phyloP scores from a whole-genome alignment of 2,329 filamentous ascomycete genomes.

The Acrodontium crateriforme region DNA sequence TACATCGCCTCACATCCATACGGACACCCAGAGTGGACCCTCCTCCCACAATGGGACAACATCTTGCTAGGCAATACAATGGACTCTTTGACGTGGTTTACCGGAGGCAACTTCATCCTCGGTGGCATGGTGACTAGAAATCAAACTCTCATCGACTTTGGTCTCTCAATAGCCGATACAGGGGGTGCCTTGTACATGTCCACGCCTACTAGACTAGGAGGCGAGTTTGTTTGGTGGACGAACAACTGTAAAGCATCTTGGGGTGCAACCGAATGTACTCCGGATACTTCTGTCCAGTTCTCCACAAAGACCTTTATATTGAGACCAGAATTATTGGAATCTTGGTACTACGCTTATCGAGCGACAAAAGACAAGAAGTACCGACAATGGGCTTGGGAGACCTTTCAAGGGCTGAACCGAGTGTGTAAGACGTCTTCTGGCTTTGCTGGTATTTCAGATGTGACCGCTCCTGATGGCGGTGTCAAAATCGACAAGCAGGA shows the following conservation, averaged over 20 bases:
- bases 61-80: constrained; percentile 9
- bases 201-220: constrained; percentile 16
- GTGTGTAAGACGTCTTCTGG: constrained; percentile 13
- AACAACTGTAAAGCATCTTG: constrained; percentile 6
- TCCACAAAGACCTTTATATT: constrained; percentile 9
- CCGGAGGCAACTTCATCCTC: constrained; percentile 22
- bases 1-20: constrained; percentile 17
- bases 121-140: constrained; percentile 17
- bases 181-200: constrained; percentile 11
- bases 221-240: constrained; percentile 16
- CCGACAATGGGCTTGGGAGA: constrained; percentile 14
- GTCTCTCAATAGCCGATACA: constrained; percentile 17
- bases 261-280: constrained; percentile 4
- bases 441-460: constrained; percentile 14
- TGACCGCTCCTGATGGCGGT: constrained; percentile 10
- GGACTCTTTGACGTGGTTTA: constrained; percentile 20
- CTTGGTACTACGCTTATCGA: constrained; percentile 21
- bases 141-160: constrained; percentile 16
- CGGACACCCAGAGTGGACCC: constrained; percentile 18
- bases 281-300: constrained; percentile 7
- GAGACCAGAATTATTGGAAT: constrained; percentile 19
- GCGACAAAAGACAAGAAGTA: constrained; percentile 19
- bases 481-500: constrained; percentile 10
- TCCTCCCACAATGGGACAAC: constrained; percentile 16
- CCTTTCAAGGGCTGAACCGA: constrained; percentile 11